Conservation (phyloP, 2,329 filamentous ascomycete species). For the Arthroderma sp. region DNA sequence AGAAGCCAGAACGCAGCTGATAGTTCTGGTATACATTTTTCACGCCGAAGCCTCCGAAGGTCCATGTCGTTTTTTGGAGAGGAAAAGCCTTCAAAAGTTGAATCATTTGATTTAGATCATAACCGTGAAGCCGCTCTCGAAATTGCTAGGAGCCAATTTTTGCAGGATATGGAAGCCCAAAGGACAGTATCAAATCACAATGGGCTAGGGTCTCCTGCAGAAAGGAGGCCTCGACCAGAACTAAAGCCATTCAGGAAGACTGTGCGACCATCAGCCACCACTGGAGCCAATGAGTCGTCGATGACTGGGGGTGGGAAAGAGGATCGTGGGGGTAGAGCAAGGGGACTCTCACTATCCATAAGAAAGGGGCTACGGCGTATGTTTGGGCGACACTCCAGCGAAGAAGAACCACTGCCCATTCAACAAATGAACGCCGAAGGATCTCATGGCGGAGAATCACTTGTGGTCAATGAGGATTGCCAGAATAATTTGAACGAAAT, state of each 20-base stretch:
- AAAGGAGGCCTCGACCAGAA: conserved; percentile 16
- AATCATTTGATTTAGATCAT: conserved; percentile 15
- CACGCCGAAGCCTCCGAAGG: conserved; percentile 21
- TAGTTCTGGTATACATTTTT: conserved; percentile 3
- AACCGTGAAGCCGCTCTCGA: conserved; percentile 29
- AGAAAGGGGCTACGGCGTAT: conserved; percentile 30
- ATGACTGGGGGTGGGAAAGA: not conserved
- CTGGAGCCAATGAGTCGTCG: conserved; percentile 2
- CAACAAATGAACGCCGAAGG: not conserved
- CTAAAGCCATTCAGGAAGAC: conserved; percentile 27
- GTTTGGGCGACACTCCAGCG: conserved; percentile 22
- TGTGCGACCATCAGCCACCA: conserved; percentile 15
- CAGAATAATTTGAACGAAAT: not conserved
- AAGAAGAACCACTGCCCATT: not conserved
- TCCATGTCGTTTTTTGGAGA: conserved; percentile 31
- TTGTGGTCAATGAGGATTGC: not conserved
- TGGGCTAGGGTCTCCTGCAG: conserved; percentile 11
- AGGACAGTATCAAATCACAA: conserved; percentile 13
- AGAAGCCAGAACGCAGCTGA: conserved; percentile 1
- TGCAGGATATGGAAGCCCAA: conserved; percentile 15
- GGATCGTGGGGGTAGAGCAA: conserved; percentile 17
- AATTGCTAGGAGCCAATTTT: conserved; percentile 28
- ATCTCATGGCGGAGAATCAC: not conserved
- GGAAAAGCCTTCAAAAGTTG: conserved; percentile 11
- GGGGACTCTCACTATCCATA: conserved; percentile 29